Evolutionary conservation across 1,284 basidiomycete genomes (phyloP), one percentile per base, ranked within the genome.

Genomic region (Puccinia horiana): DNA sequence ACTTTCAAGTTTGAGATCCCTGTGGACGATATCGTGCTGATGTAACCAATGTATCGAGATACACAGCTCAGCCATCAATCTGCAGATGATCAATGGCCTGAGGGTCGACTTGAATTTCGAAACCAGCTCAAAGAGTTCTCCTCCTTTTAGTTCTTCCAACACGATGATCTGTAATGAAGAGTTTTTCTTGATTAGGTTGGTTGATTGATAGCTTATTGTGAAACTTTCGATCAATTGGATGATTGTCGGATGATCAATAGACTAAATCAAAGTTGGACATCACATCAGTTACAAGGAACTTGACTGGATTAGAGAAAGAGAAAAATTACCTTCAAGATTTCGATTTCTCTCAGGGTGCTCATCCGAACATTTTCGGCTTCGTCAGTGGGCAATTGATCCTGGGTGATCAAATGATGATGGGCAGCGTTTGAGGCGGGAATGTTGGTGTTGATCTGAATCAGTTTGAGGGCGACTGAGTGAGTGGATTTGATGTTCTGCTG

Each of bases 1-100:
- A 95, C 94, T 97, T 88, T 97, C 95, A 26, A 97, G 91, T 88
- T 97, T 97, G 88, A 97, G 92, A 88, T 97, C 95, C 1, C 95
- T 90, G 88, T 97, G 95, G 0, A 96, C 94, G 54, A 96, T 90
- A 1, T 92, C 92, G 42, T 49, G 69, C 67, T 91, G 89, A 86
- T 97, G 95, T 91, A 97, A 92, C 94, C 94, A 97, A 0, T 91
- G 92, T 0, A 96, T 92, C 1, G 92, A 94, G 69, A 90, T 90
- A 82, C 90, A 91, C 0, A 97, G 88, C 87, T 96, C 95, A 70
- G 90, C 89, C 89, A 93, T 95, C 83, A 96, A 91, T 56, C 93
- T 88, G 47, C 91, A 88, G 0, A 95, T 88, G 49, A 44, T 11
- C 79, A 93, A 91, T 26, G 63, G 42, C 14, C 67, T 29, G 12